Conservation (phyloP, 164 flowering plant genomes). For the Litsea cubeba region DNA sequence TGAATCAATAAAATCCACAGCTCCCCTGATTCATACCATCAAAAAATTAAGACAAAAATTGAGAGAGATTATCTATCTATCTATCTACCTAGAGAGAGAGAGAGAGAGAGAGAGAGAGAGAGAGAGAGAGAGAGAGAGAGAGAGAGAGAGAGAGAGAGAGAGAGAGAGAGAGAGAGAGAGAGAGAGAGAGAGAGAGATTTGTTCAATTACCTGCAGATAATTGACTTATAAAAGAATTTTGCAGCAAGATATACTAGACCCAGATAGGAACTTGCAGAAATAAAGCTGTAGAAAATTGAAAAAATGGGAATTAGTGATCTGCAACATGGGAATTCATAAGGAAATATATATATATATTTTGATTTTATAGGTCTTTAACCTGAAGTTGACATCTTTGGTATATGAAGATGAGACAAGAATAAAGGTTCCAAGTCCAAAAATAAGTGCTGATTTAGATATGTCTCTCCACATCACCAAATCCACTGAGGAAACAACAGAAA, state of each 20-base stretch:
- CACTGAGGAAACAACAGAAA: constrained; percentile 31
- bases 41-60: neutral
- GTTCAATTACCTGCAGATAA: constrained; percentile 51
- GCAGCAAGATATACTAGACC: constrained; percentile 72
- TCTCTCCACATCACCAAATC: constrained; percentile 96
- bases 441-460: constrained; percentile 64
- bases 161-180: neutral
- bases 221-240: constrained; percentile 57
- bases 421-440: constrained; percentile 73
- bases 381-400: constrained; percentile 67
- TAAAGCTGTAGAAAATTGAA: constrained; percentile 47
- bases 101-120: too few species aligned
- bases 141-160: too few species aligned
- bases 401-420: constrained; percentile 58
- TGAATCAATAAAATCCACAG: constrained; percentile 25
- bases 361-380: constrained; percentile 34
- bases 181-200: too few species aligned
- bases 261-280: constrained; percentile 67
- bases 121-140: too few species aligned
- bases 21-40: constrained; percentile 31
- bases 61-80: neutral
- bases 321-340: neutral
- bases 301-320: neutral
- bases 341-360: too few species aligned
- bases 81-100: neutral